Evolutionary conservation across 73 alveolate genomes (phyloP).

Genomic region (Tetrahymena borealis): DNA sequence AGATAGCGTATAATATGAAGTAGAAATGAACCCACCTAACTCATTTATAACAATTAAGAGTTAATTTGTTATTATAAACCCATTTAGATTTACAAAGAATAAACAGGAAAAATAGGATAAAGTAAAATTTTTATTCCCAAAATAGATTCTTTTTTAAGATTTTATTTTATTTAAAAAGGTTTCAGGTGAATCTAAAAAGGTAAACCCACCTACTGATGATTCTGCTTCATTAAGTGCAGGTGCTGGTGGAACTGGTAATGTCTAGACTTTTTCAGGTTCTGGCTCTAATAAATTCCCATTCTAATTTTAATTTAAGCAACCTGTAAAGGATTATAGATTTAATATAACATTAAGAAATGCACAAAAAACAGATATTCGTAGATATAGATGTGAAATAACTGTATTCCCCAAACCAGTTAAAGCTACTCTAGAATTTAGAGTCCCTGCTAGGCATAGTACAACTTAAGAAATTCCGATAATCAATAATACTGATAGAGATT

Average conservation of each 20-base stretch:
- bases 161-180: background rate
- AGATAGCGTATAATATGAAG: conserved; percentile 25
- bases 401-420: conserved; percentile 93
- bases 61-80: background rate
- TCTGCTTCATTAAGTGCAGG: no score
- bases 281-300: conserved; percentile 33
- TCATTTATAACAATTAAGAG: background rate
- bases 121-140: background rate
- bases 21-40: conserved; percentile 18
- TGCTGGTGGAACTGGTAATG: no score
- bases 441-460: conserved; percentile 86
- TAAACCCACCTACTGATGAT: conserved; percentile 9
- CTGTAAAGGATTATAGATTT: conserved; percentile 77
- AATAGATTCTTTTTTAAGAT: background rate
- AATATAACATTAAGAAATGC: conserved; percentile 58
- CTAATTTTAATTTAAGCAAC: conserved; percentile 52
- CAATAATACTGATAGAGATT: conserved; percentile 89
- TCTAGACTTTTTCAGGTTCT: conserved; percentile 25
- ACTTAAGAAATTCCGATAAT: conserved; percentile 95
- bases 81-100: background rate
- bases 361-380: conserved; percentile 88
- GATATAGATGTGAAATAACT: conserved; percentile 82
- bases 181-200: conserved; percentile 6
- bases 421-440: conserved; percentile 90
- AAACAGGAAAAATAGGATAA: background rate